These are phyloP conservation scores for Saxophila tyrrhenica DNA, from an alignment of 495 filamentous ascomycete genomes.

Conservation along the genomic window DNA sequence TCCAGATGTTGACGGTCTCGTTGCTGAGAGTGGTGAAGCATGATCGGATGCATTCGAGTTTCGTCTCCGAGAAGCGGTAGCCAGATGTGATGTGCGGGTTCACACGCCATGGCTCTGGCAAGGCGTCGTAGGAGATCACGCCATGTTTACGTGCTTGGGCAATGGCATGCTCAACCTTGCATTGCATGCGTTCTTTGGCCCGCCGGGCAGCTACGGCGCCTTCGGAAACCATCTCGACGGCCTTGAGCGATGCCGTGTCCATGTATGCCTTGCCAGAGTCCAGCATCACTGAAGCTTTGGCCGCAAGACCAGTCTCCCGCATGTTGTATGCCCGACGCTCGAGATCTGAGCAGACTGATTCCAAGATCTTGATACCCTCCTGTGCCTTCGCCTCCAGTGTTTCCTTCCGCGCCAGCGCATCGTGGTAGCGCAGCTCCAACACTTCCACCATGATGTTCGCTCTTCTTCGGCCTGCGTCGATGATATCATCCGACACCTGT, in stretches of 20 bases:
- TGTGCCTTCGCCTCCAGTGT: constrained; percentile 86
- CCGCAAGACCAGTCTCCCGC: constrained; percentile 34
- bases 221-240: constrained; percentile 72
- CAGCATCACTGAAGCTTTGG: constrained; percentile 44
- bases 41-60: constrained; percentile 73
- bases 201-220: constrained; percentile 67
- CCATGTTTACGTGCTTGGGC: constrained; percentile 66
- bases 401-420: constrained; percentile 72
- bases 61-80: constrained; percentile 86
- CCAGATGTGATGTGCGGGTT: constrained; percentile 87
- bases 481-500: constrained; percentile 78
- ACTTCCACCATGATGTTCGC: constrained; percentile 87
- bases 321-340: constrained; percentile 72
- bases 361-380: constrained; percentile 74
- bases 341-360: constrained; percentile 69
- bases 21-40: constrained; percentile 70
- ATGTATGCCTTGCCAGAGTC: constrained; percentile 61
- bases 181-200: constrained; percentile 63
- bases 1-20: constrained; percentile 97
- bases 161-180: constrained; percentile 72
- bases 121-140: constrained; percentile 75
- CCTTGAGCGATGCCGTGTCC: constrained; percentile 61
- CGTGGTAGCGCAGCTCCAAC: constrained; percentile 80
- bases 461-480: constrained; percentile 73
- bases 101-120: constrained; percentile 85